phyloP scores from a whole-genome alignment of 2,329 filamentous ascomycete species.

The Botrytis fragariae region DNA sequence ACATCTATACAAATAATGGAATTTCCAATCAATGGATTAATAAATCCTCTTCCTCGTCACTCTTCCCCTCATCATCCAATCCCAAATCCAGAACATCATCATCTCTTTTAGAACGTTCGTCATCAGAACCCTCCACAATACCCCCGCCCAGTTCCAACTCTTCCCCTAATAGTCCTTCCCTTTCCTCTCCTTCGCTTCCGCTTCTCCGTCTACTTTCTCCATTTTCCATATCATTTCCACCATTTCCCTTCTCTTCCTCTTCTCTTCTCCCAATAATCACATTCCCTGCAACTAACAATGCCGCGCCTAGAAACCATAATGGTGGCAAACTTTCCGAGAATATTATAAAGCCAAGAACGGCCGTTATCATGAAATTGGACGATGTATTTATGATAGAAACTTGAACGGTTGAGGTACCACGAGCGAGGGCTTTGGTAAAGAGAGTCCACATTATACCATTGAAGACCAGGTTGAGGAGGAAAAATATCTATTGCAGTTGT shows the following conservation, averaged over 20 bases:
- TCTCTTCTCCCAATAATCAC: conserved; percentile 74
- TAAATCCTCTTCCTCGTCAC: conserved; percentile 15
- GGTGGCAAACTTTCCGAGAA: conserved; percentile 70
- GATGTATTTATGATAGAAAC: conserved; percentile 82
- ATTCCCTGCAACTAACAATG: conserved; percentile 70
- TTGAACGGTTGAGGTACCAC: conserved; percentile 71
- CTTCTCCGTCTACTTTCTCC: conserved; percentile 21
- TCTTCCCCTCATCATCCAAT: conserved; percentile 24
- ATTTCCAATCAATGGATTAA: conserved; percentile 5
- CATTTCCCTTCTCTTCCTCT: conserved; percentile 42
- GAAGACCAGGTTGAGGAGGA: conserved; percentile 31
- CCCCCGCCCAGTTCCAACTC: conserved; percentile 27
- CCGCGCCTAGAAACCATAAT: conserved; percentile 74
- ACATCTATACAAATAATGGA: conserved; percentile 7
- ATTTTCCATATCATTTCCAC: conserved; percentile 21
- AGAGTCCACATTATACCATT: conserved; percentile 69
- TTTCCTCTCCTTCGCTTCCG: conserved; percentile 21
- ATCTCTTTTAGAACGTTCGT: conserved; percentile 24
- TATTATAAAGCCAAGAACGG: conserved; percentile 65
- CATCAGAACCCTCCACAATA: conserved; percentile 20
- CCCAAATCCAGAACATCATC: conserved; percentile 34
- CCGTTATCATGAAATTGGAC: conserved; percentile 77
- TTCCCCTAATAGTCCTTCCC: conserved; percentile 18
- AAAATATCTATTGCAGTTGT: conserved; percentile 1
- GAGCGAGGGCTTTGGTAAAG: conserved; percentile 74